Base-by-base conservation (phyloP, 2,329 filamentous ascomycete genomes). In the Penicillium nordicum region DNA sequence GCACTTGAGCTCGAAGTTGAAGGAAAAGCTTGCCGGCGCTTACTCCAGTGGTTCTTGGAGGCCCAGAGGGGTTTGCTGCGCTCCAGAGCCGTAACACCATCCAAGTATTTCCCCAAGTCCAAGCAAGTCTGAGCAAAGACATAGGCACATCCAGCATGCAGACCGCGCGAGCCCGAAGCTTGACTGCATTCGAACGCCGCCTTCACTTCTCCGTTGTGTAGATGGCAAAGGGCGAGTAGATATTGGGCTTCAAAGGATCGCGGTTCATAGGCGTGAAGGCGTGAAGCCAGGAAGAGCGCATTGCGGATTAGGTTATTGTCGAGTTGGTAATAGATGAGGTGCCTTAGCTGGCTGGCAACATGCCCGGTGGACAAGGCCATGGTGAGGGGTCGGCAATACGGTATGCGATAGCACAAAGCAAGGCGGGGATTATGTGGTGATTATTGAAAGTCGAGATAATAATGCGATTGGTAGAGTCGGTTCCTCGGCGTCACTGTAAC, bases 301-400 rank as follows among this genome's bases (percentile, higher is more conserved):
- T 96, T 97, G 54, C 92, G 87, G 70, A 89, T 82, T 37, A 92
- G 85, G 69, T 92, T 88, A 72, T 96, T 96, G 79, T 99, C 94
- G 73, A 99, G 86, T 70, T 87, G 82, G 72, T 88, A 88, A 76
- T 85, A 86, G 60, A 88, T 82, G 47, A 87, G 78, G 66, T 87
- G 83, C 67, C 84, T 80, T 67, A 88, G 78, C 72, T 88, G 85
- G 63, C 77, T 76, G 53, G 81, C 80, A 58, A 84, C 79, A 68
- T 84, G 78, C 46, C 80, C 73, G 43, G 78, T 80, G 14, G 75
- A 73, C 43, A 82, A 80, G 55, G 83, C 80, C 84, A 86, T 87
- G 67, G 37, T 74, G 68, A 64, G 59, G 60, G 63, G 49, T 47
- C 48, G 16, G 34, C 12, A 36, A 29, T 18, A 38, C 27, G 27